Evolutionary conservation across 108 stramenopile species (phyloP), one percentile per base, ranked within the genome.

Genomic region (Nitzschia inconspicua): DNA sequence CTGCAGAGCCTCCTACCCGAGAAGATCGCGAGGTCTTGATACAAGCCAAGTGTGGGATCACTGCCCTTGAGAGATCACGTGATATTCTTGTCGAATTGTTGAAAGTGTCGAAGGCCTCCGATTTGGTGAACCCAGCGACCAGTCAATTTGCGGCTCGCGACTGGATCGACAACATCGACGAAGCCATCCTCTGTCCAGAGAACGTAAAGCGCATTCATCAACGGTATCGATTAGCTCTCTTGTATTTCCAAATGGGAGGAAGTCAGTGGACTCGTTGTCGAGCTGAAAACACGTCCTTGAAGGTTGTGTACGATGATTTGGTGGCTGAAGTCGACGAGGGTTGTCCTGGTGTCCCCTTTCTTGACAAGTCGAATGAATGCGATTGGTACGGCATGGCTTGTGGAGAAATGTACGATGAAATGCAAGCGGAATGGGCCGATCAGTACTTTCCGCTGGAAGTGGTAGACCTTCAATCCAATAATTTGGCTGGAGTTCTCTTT

Each of bases 311-410:
- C 16, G 30, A n/a, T 22, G 30, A 32, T 54, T 47, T 8, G 10
- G 10, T 37, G 36, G 26, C 31, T 31, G 23, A 35, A 3, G 61
- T 50, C 14, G 61, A 40, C 22, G 61, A 47, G 19, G 61, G 37
- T 2, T 63, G 61, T 23, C 16, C 53, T 7, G 53, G 34, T 19
- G 23, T 23, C 3, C 46, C 31, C 22, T 47, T 42, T 44, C 49
- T 85, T 44, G 50, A 55, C 37, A 64, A 24, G 14, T 10, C 44
- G 1, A 65, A 79, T 46, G 80, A 85, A 57, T 85, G 84, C 42
- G 50, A 49, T 27, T 85, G 84, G 84, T 80, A 50, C 61, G 84
- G 84, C 19, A 44, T 79, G 24, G 52, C 67, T n/a, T 85, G 84
- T 40, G 63, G 69, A 23, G 60, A 47, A 27, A 29, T 14, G 48